Evolutionary conservation across 129 eudicot genomes (phyloP), one percentile per base, ranked within the genome.

Genomic region (Rutidosis leptorrhynchoides): DNA sequence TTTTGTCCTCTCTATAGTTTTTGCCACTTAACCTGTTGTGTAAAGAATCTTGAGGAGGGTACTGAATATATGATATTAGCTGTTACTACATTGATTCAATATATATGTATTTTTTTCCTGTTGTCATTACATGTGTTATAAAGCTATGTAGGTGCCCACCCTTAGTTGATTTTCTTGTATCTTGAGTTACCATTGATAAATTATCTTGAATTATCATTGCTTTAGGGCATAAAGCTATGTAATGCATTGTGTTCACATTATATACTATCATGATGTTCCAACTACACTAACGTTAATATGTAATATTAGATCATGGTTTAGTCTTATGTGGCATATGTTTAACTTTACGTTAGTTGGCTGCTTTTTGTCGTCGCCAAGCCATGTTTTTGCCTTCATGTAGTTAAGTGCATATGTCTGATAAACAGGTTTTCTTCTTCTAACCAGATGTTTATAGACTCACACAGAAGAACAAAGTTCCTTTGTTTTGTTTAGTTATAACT

Each of bases 81-180:
- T 56, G 40, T 19, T 25, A 40, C 65, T 10, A 54, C 28, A 57
- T 69, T 69, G 57, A 15, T 46, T 28, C 46, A 1, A 5, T 46
- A 26, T 45, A 23, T 45, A 6, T 43, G 4, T 37, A 4, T 25
- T 10, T 35, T 10, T 37, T 35, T 25, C 1, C 25, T 33, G 3
- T 32, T 68, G 73, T 42, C 35, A 16, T 12, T 68, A 45, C 73
- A 68, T 55, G 64, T 54, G 63, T 17, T 35, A 68, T 29, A 20
- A 46, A 1, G 20, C 30, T 29, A 11, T 46, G 5, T 11, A 40
- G 46, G 46, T 40, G n/a, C 46, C 11, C 46, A 12, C n/a, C 46
- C 46, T 40, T 40, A 2, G n/a, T 40, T 40, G 5, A 15, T 11
- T 40, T 40, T 40, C 46, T 40, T 40, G n/a, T 40, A 40, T 40